Evolutionary conservation across 345 rosid genomes (phyloP).

Genomic region (Toxicodendron radicans): DNA sequence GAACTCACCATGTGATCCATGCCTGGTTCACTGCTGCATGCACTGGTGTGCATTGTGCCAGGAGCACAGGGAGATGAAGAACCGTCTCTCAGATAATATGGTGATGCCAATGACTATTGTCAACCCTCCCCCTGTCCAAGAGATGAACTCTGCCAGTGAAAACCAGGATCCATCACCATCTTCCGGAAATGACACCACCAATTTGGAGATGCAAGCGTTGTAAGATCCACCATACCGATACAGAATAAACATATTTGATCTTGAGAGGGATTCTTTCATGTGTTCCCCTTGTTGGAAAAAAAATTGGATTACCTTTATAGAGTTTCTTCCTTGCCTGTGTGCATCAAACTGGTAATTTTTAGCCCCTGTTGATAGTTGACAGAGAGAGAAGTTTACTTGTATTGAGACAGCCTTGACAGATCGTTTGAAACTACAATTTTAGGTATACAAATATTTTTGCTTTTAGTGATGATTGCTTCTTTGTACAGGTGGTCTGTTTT

Average conservation of each 20-base stretch:
- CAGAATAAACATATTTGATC: not conserved
- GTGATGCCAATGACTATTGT: slow-evolving; percentile 88
- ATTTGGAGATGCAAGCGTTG: slow-evolving; percentile 61
- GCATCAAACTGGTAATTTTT: not conserved
- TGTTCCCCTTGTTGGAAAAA: not conserved
- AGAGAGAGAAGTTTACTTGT: not conserved
- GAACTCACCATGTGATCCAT: slow-evolving; percentile 91
- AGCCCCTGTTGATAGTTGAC: not conserved
- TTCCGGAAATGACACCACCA: slow-evolving; percentile 38
- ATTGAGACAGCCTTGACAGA: not conserved
- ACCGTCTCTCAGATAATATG: slow-evolving; percentile 66
- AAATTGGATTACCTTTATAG: not conserved
- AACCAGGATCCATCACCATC: slow-evolving; percentile 39
- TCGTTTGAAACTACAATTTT: slow-evolving; percentile 8
- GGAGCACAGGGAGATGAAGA: slow-evolving; percentile 89
- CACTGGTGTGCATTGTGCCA: slow-evolving; percentile 82
- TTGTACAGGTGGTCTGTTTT: not conserved
- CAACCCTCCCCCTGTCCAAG: slow-evolving; percentile 88
- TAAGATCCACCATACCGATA: slow-evolving; percentile 15
- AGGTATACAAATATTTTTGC: not conserved
- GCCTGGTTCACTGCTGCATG: slow-evolving; percentile 67
- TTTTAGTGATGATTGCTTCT: not conserved
- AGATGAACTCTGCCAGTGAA: slow-evolving; percentile 61
- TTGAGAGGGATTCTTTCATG: slow-evolving; percentile 5
- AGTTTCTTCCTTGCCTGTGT: not conserved